Base-by-base conservation (phyloP, 306 rosid genomes). In the Corylus heterophylla region DNA sequence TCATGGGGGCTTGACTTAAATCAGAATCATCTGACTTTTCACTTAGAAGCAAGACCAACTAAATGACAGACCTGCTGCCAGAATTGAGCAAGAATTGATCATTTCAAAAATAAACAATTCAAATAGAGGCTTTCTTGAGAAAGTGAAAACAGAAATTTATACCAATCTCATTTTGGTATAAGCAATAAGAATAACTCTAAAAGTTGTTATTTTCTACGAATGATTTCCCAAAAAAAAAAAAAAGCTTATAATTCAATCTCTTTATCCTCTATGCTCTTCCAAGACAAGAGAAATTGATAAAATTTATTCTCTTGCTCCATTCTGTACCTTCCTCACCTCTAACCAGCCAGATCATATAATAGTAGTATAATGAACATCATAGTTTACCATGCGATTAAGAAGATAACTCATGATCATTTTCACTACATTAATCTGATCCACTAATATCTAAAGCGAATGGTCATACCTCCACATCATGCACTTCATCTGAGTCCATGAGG, bases 401-500 rank as follows among this genome's bases (percentile, higher is more conserved):
- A 64, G 29, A 20, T 31, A 29, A 69, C 12, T 39, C 64, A 50
- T 14, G 51, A 39, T n/a, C 54, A 54, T 56, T 12, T 55, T 20
- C 68, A 67, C 48, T 10, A 48, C n/a, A 59, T 50, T 45, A 18
- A 2, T 39, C 78, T 20, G 55, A 9, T 45, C 29, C 18, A 2
- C 25, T 12, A 20, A 9, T n/a, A 69, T 3, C 47, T 54, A 25
- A n/a, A 58, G 52, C n/a, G 35, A 75, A 66, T 17, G 18, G 25
- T 29, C 27, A 12, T 90, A 93, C 99, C 99, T 90, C 93, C 37
- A 8, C 12, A 63, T 74, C 86, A 72, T 59, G 74, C 61, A 71
- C 76, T 69, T 86, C 97, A 68, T 92, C 93, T 8, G 92, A 82
- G 76, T 95, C 97, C 97, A 95, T 93, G 56, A 75, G 42, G 86